phyloP scores from a whole-genome alignment of 2,329 filamentous ascomycete species.

The Ophiostoma angusticollis region DNA sequence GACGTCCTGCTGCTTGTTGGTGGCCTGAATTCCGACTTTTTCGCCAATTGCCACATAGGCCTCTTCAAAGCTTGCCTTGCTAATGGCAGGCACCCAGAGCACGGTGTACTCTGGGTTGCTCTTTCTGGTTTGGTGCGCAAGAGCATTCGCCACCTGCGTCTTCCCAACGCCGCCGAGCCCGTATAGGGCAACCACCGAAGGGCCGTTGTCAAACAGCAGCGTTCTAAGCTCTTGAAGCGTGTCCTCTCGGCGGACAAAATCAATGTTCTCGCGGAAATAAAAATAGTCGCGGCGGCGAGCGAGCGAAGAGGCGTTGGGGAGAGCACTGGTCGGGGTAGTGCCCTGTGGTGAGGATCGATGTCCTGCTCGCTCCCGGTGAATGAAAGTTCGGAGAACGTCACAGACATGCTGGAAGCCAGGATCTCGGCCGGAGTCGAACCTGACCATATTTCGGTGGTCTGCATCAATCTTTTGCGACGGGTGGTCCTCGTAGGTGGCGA shows the following conservation, averaged over 20 bases:
- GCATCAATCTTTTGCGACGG: not conserved
- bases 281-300: not conserved
- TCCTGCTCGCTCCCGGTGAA: not conserved
- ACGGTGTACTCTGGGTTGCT: slow-evolving; percentile 24
- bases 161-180: slow-evolving; percentile 31
- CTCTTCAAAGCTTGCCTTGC: slow-evolving; percentile 26
- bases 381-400: not conserved
- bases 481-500: not conserved
- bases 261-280: not conserved
- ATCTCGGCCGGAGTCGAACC: not conserved
- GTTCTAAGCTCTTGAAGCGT: not conserved
- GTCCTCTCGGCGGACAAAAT: slow-evolving; percentile 4
- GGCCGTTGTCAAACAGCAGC: slow-evolving; percentile 1
- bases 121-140: slow-evolving; percentile 26
- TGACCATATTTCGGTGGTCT: slow-evolving; percentile 1
- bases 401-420: slow-evolving; percentile 1
- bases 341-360: not conserved
- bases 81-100: slow-evolving; percentile 31
- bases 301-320: not conserved
- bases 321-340: not conserved
- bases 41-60: slow-evolving; percentile 24
- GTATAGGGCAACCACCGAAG: not conserved
- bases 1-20: slow-evolving; percentile 41
- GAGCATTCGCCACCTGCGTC: slow-evolving; percentile 26
- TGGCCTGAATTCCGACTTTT: slow-evolving; percentile 21